Evolutionary conservation across 2,329 filamentous ascomycete genomes (phyloP).

Genomic region (Talaromyces sp.): DNA sequence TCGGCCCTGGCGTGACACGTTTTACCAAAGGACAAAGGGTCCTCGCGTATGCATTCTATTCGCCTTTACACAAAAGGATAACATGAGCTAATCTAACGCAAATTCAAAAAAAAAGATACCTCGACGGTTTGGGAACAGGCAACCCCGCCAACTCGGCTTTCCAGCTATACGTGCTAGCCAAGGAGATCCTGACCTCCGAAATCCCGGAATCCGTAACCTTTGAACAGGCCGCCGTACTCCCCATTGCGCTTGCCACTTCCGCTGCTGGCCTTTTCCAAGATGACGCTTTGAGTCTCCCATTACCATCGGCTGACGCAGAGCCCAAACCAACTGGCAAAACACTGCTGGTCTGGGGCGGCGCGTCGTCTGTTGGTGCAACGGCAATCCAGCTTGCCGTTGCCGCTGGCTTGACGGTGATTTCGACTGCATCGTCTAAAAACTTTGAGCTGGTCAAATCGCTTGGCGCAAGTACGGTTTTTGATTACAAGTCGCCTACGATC

Average conservation of each 20-base stretch:
- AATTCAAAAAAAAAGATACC: not conserved
- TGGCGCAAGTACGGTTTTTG: conserved; percentile 40
- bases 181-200: conserved; percentile 9
- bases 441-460: conserved; percentile 39
- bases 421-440: conserved; percentile 35
- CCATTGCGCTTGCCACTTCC: conserved; percentile 22
- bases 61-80: not conserved
- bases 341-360: conserved; percentile 48
- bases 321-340: conserved; percentile 22
- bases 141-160: conserved; percentile 18
- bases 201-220: conserved; percentile 21
- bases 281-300: conserved; percentile 15
- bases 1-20: not conserved
- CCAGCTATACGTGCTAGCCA: conserved; percentile 21
- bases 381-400: conserved; percentile 39
- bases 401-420: conserved; percentile 36
- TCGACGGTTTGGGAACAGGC: conserved; percentile 10
- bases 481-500: conserved; percentile 31
- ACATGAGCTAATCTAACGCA: not conserved
- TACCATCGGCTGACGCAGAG: conserved; percentile 2
- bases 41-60: not conserved
- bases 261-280: conserved; percentile 20
- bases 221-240: conserved; percentile 22
- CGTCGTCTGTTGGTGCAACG: conserved; percentile 39
- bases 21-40: conserved; percentile 2